Percentiles rank a stretch among this genome's conserved stretches.
These are phyloP conservation scores for Harringtonia aguacate DNA, from an alignment of 2,329 filamentous ascomycete species.

Conservation along the genomic window DNA sequence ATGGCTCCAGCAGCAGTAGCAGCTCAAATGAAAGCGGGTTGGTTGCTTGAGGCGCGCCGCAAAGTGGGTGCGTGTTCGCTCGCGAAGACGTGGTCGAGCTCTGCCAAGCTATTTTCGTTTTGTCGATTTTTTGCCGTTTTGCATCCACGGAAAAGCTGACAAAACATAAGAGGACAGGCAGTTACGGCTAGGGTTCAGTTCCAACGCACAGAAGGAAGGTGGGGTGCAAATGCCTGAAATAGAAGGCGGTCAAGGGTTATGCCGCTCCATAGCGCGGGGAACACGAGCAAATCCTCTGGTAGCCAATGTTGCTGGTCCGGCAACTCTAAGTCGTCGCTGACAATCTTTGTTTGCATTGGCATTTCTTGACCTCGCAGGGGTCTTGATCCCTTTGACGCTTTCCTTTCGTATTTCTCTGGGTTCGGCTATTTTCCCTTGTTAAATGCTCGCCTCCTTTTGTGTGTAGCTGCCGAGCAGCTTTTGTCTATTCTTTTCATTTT, in stretches of 20 bases:
- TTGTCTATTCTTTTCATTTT: background rate
- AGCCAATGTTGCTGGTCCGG: background rate
- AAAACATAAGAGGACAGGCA: background rate
- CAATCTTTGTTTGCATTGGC: too few relatives aligned
- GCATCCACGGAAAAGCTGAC: background rate
- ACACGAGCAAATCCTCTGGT: background rate
- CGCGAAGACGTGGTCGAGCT: background rate
- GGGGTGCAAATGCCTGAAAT: constrained; percentile 10
- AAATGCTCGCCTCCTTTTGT: background rate
- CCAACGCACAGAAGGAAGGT: constrained; percentile 5
- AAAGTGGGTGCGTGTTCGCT: background rate
- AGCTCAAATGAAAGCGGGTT: background rate
- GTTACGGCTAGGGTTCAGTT: background rate
- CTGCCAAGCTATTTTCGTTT: background rate
- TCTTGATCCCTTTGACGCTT: too few relatives aligned
- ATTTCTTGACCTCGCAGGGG: too few relatives aligned
- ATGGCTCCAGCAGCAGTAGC: constrained; percentile 7
- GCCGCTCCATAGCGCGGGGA: constrained; percentile 10
- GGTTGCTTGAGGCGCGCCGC: background rate
- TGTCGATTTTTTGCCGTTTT: background rate
- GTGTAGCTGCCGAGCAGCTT: background rate
- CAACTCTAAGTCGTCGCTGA: background rate
- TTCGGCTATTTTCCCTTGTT: background rate
- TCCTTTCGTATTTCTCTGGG: background rate
- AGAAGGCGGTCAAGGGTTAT: constrained; percentile 15